Base-by-base conservation (phyloP, 495 filamentous ascomycete species). In the Penicillium cataractarum region DNA sequence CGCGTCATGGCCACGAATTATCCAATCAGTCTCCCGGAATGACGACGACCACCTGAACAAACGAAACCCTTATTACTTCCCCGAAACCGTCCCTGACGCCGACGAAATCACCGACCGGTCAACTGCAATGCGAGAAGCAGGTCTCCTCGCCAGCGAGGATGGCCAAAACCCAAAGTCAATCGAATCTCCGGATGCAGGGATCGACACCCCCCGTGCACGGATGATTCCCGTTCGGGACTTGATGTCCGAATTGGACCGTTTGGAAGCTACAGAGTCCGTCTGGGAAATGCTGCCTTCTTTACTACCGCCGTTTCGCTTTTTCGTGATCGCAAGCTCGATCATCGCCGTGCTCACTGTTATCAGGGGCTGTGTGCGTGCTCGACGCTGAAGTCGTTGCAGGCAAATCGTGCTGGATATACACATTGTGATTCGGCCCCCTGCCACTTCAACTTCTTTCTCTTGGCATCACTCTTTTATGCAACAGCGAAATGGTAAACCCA, bases 41-140 rank as follows among this genome's bases (percentile, higher is more conserved):
- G 13, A 53, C 13, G 7, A 26, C 10, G 10, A 44, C 3, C 33
- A 26, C 29, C 26, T 65, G 17, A 39, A 17, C 44, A 59, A 57
- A 68, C 54, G 55, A 57, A 39, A 19, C 22, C 58, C 63, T 15
- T 69, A 60, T 32, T 71, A 64, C 35, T 69, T 68, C 40, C 65
- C 63, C 4, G 68, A 71, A 22, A 68, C 66, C 4, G 21, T 69
- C 0, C 63, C 61, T 1, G 68, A 71, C 22, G 48, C 61, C 10
- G 51, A 60, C 2, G 66, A 69, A 51, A 40, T 69, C 39, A 58
- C 57, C 32, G 55, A 29, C 6, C 26, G 27, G 8, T 17, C 64
- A 33, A 49, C 40, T 8, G 42, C 63, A 9, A 54, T 69, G 55
- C 68, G 63, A 29, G 65, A 71, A 27, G 63, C 68, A 10, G 66